Evolutionary conservation across 139 green algal species (phyloP).

Genomic region (Picochlorum sp.): DNA sequence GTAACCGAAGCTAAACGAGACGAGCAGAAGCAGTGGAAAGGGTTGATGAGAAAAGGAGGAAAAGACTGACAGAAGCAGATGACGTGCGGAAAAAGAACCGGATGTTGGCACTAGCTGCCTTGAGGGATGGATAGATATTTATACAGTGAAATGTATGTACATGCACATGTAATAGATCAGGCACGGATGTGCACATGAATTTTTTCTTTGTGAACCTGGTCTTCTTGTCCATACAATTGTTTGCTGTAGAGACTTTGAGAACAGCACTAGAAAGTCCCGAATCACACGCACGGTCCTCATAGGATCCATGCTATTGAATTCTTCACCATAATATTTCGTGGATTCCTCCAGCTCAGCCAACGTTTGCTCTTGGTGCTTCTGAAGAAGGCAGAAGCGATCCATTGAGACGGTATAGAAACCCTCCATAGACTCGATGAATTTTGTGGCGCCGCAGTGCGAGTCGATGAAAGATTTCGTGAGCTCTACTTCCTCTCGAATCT

Average conservation of each 20-base stretch:
- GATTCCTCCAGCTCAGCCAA: slow-evolving; percentile 22
- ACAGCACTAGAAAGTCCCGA: slow-evolving; percentile 47
- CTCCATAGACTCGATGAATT: slow-evolving; percentile 36
- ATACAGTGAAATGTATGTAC: too few species aligned
- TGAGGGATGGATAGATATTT: slow-evolving; percentile 35
- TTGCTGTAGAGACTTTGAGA: slow-evolving; percentile 39
- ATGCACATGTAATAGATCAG: too few species aligned
- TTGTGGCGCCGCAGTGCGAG: neutral
- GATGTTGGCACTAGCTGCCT: slow-evolving; percentile 37
- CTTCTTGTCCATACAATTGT: slow-evolving; percentile 7
- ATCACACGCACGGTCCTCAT: slow-evolving; percentile 35
- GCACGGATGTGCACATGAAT: neutral
- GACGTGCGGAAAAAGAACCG: slow-evolving; percentile 32
- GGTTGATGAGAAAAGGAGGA: slow-evolving; percentile 14
- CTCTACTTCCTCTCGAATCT: slow-evolving; percentile 33
- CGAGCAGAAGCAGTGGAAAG: slow-evolving; percentile 13
- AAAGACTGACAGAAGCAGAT: slow-evolving; percentile 38
- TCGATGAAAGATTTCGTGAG: neutral
- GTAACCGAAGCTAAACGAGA: slow-evolving; percentile 20
- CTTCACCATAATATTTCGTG: slow-evolving; percentile 53
- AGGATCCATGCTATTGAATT: slow-evolving; percentile 34
- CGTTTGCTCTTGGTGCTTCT: slow-evolving; percentile 26
- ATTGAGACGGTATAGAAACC: slow-evolving; percentile 29
- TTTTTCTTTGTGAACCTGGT: neutral
- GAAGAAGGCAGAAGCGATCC: slow-evolving; percentile 18